Conservation (phyloP, 768 basidiomycete species). For the Suillus sp. region DNA sequence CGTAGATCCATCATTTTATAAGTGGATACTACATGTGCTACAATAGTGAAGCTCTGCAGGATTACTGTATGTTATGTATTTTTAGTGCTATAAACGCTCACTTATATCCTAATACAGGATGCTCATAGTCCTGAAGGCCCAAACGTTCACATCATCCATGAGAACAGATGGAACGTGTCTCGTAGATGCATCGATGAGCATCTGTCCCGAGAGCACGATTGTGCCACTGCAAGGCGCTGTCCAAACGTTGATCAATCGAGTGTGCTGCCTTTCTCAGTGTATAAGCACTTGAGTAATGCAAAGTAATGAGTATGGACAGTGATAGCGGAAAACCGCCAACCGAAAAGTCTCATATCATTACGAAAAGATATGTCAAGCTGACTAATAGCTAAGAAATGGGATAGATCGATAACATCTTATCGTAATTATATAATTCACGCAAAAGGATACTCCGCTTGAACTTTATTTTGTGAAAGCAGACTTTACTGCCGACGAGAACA, state of each 20-base stretch:
- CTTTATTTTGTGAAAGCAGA: slow-evolving; percentile 15
- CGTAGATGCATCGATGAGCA: neutral
- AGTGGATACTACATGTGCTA: slow-evolving; percentile 28
- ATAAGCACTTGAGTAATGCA: too few species aligned
- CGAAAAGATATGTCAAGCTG: neutral
- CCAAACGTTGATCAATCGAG: neutral
- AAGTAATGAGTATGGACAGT: too few species aligned
- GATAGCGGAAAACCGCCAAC: neutral
- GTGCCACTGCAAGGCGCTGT: neutral
- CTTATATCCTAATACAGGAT: slow-evolving; percentile 3
- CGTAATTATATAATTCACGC: slow-evolving; percentile 1
- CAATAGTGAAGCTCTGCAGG: slow-evolving; percentile 6
- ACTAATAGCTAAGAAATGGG: neutral
- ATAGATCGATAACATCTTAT: neutral
- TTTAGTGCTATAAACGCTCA: slow-evolving; percentile 13
- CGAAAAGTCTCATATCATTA: neutral
- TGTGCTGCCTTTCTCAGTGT: neutral
- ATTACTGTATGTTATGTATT: slow-evolving; percentile 6
- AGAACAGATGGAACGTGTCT: slow-evolving; percentile 5
- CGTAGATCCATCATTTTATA: slow-evolving; percentile 26
- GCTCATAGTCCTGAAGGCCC: neutral
- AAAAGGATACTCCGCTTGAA: slow-evolving; percentile 13
- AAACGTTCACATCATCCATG: neutral
- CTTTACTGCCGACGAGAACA: slow-evolving; percentile 10
- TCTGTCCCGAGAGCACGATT: neutral